phyloP scores from a whole-genome alignment of 345 rosid genomes.

The Angophora floribunda region DNA sequence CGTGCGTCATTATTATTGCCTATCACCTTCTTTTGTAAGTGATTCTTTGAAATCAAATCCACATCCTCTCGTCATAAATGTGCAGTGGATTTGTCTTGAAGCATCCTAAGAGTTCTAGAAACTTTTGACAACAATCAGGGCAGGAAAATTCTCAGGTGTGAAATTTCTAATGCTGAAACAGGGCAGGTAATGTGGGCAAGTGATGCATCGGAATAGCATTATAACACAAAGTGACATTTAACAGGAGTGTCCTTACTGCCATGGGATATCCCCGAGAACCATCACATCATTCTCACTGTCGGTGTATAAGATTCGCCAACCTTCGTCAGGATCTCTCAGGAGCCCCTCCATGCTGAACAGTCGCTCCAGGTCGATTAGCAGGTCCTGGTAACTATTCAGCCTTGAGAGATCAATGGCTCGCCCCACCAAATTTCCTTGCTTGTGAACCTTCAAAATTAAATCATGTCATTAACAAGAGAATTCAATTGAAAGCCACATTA shows the following conservation, averaged over 20 bases:
- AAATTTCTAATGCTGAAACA: background rate
- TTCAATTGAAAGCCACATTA: background rate
- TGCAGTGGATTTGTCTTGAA: background rate
- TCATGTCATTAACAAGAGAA: background rate
- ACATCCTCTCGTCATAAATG: background rate
- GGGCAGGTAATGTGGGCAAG: background rate
- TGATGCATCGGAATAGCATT: background rate
- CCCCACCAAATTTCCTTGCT: constrained; percentile 92
- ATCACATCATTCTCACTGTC: constrained; percentile 89
- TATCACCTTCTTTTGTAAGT: background rate
- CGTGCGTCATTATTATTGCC: background rate
- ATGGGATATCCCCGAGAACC: constrained; percentile 93
- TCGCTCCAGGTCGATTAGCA: constrained; percentile 62
- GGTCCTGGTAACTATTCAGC: constrained; percentile 61
- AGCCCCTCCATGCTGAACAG: constrained; percentile 85
- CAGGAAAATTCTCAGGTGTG: background rate
- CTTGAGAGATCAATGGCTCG: constrained; percentile 81
- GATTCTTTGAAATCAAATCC: background rate
- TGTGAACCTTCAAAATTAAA: constrained; percentile 60
- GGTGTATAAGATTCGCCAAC: constrained; percentile 82
- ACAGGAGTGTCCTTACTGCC: constrained; percentile 63
- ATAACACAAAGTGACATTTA: background rate
- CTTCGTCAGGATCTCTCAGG: constrained; percentile 58
- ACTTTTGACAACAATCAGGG: background rate
- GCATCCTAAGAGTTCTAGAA: background rate